Evolutionary conservation across 208 protist genomes (phyloP).

Genomic region (Naegleria fowleri): DNA sequence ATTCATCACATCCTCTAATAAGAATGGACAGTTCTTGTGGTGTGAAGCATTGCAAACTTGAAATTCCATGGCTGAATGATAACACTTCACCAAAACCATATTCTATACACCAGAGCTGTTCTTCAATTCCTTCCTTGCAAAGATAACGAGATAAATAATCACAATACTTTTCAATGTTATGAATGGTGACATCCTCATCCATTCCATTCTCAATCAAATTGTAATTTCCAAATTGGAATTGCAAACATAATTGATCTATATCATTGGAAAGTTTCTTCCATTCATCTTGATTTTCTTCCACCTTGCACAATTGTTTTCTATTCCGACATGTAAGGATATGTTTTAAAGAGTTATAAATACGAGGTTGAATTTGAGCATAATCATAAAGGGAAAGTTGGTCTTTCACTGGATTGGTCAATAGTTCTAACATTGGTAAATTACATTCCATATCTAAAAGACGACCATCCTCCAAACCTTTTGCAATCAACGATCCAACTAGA

Average conservation of each 20-base stretch:
- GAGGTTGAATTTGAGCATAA: background rate
- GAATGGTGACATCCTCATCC: background rate
- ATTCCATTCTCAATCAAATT: background rate
- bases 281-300: background rate
- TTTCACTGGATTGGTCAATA: background rate
- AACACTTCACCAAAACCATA: background rate
- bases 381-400: background rate
- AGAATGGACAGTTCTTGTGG: background rate
- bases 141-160: background rate
- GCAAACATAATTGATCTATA: background rate
- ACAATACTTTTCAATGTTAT: conserved; percentile 1
- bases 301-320: background rate
- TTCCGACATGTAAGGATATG: background rate
- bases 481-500: background rate
- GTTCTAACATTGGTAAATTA: background rate
- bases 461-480: background rate
- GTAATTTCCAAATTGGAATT: background rate
- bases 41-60: background rate
- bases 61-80: background rate
- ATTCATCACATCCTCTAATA: background rate
- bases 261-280: background rate
- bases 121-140: background rate
- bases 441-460: background rate
- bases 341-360: background rate
- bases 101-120: background rate